Conservation (phyloP, 768 basidiomycete genomes). For the Suillus placidus region DNA sequence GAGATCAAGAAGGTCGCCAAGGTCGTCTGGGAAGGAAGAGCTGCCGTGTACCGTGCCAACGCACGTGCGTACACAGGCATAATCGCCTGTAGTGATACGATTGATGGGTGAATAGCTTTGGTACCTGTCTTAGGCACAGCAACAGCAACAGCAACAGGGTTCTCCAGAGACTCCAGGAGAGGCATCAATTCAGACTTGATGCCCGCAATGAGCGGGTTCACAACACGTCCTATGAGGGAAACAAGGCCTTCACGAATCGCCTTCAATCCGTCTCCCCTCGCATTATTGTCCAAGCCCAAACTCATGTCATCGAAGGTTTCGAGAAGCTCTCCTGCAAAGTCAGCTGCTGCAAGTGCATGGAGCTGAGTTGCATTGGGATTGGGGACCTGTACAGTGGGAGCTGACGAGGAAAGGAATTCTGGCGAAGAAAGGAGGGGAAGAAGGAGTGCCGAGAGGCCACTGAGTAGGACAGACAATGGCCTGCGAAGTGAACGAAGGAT, state of each 20-base stretch:
- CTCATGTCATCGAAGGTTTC: slow-evolving; percentile 68
- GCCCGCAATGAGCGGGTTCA: slow-evolving; percentile 62
- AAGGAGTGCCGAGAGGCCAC: slow-evolving; percentile 68
- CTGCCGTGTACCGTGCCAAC: slow-evolving; percentile 57
- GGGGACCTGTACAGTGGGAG: slow-evolving; percentile 52
- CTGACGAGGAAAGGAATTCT: slow-evolving; percentile 54
- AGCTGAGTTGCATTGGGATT: slow-evolving; percentile 67
- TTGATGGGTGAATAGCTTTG: slow-evolving; percentile 54
- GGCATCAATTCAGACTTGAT: slow-evolving; percentile 65
- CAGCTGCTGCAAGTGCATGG: slow-evolving; percentile 69
- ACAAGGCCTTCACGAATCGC: slow-evolving; percentile 69
- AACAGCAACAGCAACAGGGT: slow-evolving; percentile 34
- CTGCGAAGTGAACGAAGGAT: slow-evolving; percentile 74
- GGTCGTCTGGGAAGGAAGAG: slow-evolving; percentile 55
- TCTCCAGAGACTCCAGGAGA: slow-evolving; percentile 65
- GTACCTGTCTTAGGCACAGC: slow-evolving; percentile 23
- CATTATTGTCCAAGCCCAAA: slow-evolving; percentile 62
- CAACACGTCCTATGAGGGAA: slow-evolving; percentile 66
- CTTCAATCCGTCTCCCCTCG: slow-evolving; percentile 69
- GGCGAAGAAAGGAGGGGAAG: slow-evolving; percentile 68
- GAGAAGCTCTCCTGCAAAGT: slow-evolving; percentile 74
- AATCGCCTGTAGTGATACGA: slow-evolving; percentile 56
- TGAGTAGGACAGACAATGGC: slow-evolving; percentile 74
- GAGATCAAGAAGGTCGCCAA: slow-evolving; percentile 75
- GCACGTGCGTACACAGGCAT: slow-evolving; percentile 65